phyloP scores from a whole-genome alignment of 192 early-diverging fungal genomes.

The Paraglomus occultum region DNA sequence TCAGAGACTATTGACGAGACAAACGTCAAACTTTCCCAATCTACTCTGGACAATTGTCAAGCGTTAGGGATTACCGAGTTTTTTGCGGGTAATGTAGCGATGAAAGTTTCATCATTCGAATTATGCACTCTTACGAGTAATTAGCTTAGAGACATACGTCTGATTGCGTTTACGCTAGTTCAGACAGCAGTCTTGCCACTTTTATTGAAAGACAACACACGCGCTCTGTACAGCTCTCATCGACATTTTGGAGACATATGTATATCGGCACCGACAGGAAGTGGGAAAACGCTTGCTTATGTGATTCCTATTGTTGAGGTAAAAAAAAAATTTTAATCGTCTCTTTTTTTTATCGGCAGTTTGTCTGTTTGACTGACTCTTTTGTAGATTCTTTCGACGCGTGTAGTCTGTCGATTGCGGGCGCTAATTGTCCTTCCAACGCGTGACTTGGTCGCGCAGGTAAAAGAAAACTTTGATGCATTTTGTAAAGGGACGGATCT shows the following conservation, averaged over 20 bases:
- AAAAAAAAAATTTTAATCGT: background rate
- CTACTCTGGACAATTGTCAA: slow-evolving; percentile 58
- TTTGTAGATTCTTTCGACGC: slow-evolving; percentile 58
- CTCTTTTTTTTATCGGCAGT: background rate
- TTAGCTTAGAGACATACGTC: background rate
- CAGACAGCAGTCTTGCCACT: slow-evolving; percentile 85
- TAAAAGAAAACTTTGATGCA: slow-evolving; percentile 79
- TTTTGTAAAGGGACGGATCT: slow-evolving; percentile 76
- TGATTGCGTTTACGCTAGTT: slow-evolving; percentile 42
- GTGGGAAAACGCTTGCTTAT: slow-evolving; percentile 96
- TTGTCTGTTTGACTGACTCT: background rate
- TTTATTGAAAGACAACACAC: slow-evolving; percentile 56
- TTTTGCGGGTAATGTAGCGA: slow-evolving; percentile 62
- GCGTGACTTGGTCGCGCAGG: slow-evolving; percentile 87
- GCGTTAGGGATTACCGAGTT: slow-evolving; percentile 65
- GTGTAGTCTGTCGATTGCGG: slow-evolving; percentile 77
- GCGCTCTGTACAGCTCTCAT: slow-evolving; percentile 61
- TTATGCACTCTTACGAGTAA: background rate
- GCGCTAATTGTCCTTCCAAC: slow-evolving; percentile 93
- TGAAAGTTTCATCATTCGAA: background rate
- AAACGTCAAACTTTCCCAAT: slow-evolving; percentile 61
- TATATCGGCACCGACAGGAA: slow-evolving; percentile 93
- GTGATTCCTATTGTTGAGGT: slow-evolving; percentile 89
- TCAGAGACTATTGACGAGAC: slow-evolving; percentile 49
- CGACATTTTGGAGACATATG: slow-evolving; percentile 84